These are phyloP conservation scores for Agrostemma githago DNA, from an alignment of 148 eudicot species.

Conservation along the genomic window DNA sequence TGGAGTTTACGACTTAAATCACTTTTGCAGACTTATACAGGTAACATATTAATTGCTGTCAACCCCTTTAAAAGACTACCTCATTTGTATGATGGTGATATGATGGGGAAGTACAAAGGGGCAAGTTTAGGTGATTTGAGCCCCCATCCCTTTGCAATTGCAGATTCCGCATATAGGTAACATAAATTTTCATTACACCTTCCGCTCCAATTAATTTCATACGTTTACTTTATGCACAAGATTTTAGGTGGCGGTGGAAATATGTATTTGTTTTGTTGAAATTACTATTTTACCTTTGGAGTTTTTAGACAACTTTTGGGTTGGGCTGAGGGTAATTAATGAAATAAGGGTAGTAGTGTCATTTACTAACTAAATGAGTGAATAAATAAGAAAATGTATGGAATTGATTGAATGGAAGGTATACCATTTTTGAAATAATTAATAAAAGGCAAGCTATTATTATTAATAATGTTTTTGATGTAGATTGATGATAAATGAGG, in stretches of 20 bases:
- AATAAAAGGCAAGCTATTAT: not conserved
- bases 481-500: conserved; percentile 68
- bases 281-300: too few relatives aligned
- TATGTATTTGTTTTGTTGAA: too few relatives aligned
- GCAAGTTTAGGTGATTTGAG: conserved; percentile 67
- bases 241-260: too few relatives aligned
- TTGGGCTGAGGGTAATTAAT: too few relatives aligned
- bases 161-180: conserved; percentile 91
- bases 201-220: too few relatives aligned
- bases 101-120: conserved; percentile 85
- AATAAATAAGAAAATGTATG: too few relatives aligned
- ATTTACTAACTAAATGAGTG: too few relatives aligned
- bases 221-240: too few relatives aligned
- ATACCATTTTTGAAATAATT: too few relatives aligned
- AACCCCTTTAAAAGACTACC: conserved; percentile 86
- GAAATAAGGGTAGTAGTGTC: too few relatives aligned
- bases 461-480: conserved; percentile 21
- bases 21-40: conserved; percentile 79
- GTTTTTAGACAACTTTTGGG: too few relatives aligned
- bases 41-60: conserved; percentile 87
- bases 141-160: conserved; percentile 98
- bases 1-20: conserved; percentile 13
- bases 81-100: conserved; percentile 58
- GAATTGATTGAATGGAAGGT: too few relatives aligned
- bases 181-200: not conserved